phyloP scores from a whole-genome alignment of 2,329 filamentous ascomycete species.

The Fusarium chuoi region DNA sequence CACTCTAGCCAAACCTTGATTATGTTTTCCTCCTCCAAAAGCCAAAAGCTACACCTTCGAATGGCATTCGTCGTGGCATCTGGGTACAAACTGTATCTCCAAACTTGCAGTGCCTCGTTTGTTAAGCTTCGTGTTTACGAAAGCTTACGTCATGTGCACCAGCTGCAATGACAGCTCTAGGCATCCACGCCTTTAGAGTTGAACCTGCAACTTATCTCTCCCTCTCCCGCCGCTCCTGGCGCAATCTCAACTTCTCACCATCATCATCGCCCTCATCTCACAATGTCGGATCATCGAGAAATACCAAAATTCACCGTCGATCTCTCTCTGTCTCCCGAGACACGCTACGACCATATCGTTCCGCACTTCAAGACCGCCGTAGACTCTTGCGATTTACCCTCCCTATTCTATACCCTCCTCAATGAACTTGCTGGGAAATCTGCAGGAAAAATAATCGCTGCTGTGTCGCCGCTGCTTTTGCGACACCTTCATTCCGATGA shows the following conservation, averaged over 20 bases:
- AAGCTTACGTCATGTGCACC: background rate
- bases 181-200: background rate
- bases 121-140: too few species aligned
- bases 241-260: too few species aligned
- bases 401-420: conserved; percentile 63
- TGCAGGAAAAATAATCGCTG: conserved; percentile 42
- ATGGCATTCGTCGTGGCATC: too few species aligned
- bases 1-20: background rate
- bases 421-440: conserved; percentile 24
- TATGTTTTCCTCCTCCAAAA: background rate
- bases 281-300: background rate
- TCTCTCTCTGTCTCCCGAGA: conserved; percentile 40
- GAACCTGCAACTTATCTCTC: background rate
- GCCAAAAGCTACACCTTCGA: background rate
- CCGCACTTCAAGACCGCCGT: conserved; percentile 33
- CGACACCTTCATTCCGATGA: conserved; percentile 62
- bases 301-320: conserved; percentile 45
- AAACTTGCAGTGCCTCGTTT: background rate
- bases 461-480: conserved; percentile 58
- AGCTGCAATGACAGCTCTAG: background rate
- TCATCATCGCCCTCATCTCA: too few species aligned
- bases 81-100: rapidly evolving
- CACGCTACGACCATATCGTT: conserved; percentile 44
- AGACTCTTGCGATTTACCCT: conserved; percentile 48
- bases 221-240: too few species aligned